Conservation (phyloP, 108 stramenopile species). For the Chaetoceros muelleri region DNA sequence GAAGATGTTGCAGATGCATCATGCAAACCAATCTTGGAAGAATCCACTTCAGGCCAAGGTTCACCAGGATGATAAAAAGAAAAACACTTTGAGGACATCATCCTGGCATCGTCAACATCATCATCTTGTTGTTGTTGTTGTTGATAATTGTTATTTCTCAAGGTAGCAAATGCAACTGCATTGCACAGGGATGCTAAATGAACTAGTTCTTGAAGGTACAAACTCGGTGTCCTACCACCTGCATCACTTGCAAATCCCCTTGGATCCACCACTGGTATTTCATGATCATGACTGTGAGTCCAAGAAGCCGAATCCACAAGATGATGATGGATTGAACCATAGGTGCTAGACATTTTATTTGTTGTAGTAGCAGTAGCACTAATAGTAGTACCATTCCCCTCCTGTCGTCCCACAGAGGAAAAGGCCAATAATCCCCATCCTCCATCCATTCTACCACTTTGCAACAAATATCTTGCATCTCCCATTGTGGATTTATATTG, state of each 20-base stretch:
- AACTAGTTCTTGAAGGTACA: conserved; percentile 34
- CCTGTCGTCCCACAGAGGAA: neutral
- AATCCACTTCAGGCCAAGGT: conserved; percentile 26
- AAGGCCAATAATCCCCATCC: conserved; percentile 37
- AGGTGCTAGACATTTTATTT: conserved; percentile 5
- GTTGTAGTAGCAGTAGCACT: conserved; percentile 20
- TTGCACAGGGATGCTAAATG: conserved; percentile 27
- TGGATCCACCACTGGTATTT: too few species aligned
- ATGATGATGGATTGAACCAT: neutral
- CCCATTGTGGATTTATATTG: neutral
- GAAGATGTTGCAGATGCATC: conserved; percentile 8
- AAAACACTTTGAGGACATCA: neutral
- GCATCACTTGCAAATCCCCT: conserved; percentile 18
- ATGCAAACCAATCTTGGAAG: conserved; percentile 1
- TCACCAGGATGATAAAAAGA: conserved; percentile 7
- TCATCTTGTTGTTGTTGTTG: neutral
- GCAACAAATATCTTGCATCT: conserved; percentile 8
- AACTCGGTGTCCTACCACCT: conserved; percentile 25
- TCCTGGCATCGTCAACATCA: neutral
- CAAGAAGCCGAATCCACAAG: neutral
- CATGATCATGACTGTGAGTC: neutral
- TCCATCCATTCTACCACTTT: conserved; percentile 23
- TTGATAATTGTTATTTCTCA: conserved; percentile 27
- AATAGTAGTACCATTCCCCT: neutral
- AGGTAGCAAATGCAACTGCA: conserved; percentile 31